Evolutionary conservation across 1,284 basidiomycete genomes (phyloP).

Genomic region (Coniferiporia weirii): DNA sequence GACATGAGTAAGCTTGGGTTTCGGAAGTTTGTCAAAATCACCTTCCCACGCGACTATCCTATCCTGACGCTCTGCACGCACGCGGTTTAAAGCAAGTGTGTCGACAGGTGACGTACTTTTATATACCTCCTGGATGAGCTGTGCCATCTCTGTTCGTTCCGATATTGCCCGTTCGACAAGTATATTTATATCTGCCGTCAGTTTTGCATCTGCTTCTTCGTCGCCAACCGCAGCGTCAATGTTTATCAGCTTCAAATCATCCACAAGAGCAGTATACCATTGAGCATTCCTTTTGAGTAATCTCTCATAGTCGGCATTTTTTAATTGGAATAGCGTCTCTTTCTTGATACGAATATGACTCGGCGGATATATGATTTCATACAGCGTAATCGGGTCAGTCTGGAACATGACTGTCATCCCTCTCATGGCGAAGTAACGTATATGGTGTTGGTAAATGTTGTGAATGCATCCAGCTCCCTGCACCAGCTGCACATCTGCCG

Average conservation of each 20-base stretch:
- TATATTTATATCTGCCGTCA: constrained; percentile 56
- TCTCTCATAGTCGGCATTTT: constrained; percentile 83
- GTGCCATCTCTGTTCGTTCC: constrained; percentile 73
- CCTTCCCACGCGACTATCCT: constrained; percentile 96
- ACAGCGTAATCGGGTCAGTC: constrained; percentile 76
- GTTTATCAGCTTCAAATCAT: constrained; percentile 68
- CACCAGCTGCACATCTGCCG: constrained; percentile 76
- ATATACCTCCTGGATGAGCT: constrained; percentile 77
- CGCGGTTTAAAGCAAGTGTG: constrained; percentile 84
- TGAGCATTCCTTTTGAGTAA: constrained; percentile 67
- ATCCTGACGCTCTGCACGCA: constrained; percentile 85
- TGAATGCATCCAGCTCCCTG: constrained; percentile 85
- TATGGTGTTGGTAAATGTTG: constrained; percentile 91
- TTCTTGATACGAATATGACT: constrained; percentile 80
- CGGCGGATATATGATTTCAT: constrained; percentile 89
- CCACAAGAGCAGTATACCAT: constrained; percentile 68
- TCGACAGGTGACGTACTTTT: constrained; percentile 76
- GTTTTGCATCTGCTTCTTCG: constrained; percentile 56
- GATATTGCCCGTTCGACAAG: constrained; percentile 68
- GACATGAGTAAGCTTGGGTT: constrained; percentile 43
- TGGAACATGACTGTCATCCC: constrained; percentile 90
- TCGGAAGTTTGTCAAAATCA: constrained; percentile 75
- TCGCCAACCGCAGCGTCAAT: constrained; percentile 76
- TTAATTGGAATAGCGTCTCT: constrained; percentile 82
- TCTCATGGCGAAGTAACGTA: constrained; percentile 85